phyloP scores from a whole-genome alignment of 2,329 filamentous ascomycete genomes.

The Colletotrichum spaethianum region DNA sequence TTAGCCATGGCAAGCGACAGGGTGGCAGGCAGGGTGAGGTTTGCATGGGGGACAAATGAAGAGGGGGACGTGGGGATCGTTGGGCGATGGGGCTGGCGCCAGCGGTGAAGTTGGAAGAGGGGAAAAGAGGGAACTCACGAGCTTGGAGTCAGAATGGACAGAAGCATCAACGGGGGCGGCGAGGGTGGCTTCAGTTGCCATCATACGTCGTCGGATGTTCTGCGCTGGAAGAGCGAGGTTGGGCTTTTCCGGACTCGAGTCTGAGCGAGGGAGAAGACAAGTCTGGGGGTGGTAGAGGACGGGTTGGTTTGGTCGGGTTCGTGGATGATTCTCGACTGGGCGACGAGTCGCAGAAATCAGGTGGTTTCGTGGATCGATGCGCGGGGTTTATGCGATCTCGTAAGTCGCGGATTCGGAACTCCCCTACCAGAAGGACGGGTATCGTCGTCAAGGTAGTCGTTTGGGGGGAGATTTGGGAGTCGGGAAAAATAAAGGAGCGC shows the following conservation, averaged over 20 bases:
- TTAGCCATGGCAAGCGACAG: slow-evolving; percentile 46
- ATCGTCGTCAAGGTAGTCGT: slow-evolving; percentile 26
- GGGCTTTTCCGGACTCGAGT: slow-evolving; percentile 43
- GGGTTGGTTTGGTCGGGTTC: neutral
- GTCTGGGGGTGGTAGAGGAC: slow-evolving; percentile 10
- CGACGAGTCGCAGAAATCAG: slow-evolving; percentile 37
- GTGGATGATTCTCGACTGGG: slow-evolving; percentile 20
- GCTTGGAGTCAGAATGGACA: slow-evolving; percentile 61
- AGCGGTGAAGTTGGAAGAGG: slow-evolving; percentile 20
- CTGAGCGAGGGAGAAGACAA: slow-evolving; percentile 32
- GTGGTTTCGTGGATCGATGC: slow-evolving; percentile 44
- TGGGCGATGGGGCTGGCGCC: slow-evolving; percentile 25
- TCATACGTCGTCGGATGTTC: slow-evolving; percentile 67
- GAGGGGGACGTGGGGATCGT: slow-evolving; percentile 12
- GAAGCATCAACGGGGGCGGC: slow-evolving; percentile 68
- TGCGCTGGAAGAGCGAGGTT: slow-evolving; percentile 48
- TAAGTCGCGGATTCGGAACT: slow-evolving; percentile 2
- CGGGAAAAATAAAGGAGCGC: slow-evolving; percentile 33
- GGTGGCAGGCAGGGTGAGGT: neutral
- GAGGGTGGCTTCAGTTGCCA: slow-evolving; percentile 74
- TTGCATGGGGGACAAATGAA: slow-evolving; percentile 10
- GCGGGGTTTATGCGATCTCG: slow-evolving; percentile 46
- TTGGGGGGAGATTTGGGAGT: slow-evolving; percentile 1
- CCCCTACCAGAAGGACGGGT: slow-evolving; percentile 33
- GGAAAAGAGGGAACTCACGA: slow-evolving; percentile 55